Evolutionary conservation across 768 basidiomycete genomes (phyloP), one percentile per base, ranked within the genome.

Genomic region (Mycena filopes): DNA sequence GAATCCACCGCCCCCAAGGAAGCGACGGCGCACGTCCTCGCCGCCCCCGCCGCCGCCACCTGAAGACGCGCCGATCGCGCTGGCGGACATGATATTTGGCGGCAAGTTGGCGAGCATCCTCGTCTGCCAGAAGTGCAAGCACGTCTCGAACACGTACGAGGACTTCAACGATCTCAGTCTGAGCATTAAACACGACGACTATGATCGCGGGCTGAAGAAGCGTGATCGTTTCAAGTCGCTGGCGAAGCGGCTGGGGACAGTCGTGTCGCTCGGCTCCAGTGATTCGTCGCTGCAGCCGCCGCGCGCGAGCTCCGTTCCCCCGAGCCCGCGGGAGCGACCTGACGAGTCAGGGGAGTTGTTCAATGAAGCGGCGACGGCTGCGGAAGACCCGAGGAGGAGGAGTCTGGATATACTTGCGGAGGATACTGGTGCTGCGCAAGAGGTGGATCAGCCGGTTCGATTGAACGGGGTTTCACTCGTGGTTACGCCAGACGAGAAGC

Each of bases 111-210:
- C 94, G 7, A 94, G 92, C 79, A 90, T 98, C 73, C 90, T 99
- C 51, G 92, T 99, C 3, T 99, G 96, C 76, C 94, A 96, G 70
- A 87, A 88, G 63, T 99, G 96, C 87, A 96, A 97, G 76, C 89
- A 94, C 71, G 88, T 98, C 53, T 97, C 95, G 3, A 89, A 95
- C 69, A 94, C 92, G 7, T 92, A 93, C 73, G 96, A 99, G 76
- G 94, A 95, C 73, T 98, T 98, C 76, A 91, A 92, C 75, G 96
- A 98, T 76, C 90, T 99, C 70, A 95, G 94, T 55, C 81, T 99
- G 36, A 92, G 91, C 76, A 91, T 96, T 76, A 93, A 91, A 74
- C 86, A 90, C 1, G 93, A 95, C 66, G 91, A 94, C 69, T 92
- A 92, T 63, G 81, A 80, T 33, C 86, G 86, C 59, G 86, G 87